Conservation (phyloP, 2,329 filamentous ascomycete species). For the Verticillium longisporum region DNA sequence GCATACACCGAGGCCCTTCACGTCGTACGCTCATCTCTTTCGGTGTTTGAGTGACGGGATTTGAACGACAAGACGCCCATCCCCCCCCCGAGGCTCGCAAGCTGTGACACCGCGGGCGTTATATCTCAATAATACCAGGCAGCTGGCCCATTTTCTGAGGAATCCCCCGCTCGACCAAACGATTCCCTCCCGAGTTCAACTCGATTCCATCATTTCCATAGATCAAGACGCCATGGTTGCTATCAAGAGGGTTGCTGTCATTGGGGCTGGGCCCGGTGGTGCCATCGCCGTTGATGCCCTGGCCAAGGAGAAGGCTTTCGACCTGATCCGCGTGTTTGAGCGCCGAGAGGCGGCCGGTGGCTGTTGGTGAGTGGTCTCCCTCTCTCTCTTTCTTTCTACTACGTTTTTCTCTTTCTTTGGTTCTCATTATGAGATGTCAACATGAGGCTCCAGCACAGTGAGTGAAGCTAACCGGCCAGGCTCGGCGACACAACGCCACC, state of each 20-base stretch:
- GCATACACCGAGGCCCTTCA: not conserved
- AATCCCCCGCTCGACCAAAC: not conserved
- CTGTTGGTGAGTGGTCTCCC: constrained; percentile 42
- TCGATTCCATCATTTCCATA: not conserved
- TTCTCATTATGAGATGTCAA: too few relatives aligned
- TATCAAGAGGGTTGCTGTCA: constrained; percentile 43
- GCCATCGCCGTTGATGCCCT: constrained; percentile 55
- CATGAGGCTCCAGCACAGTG: too few relatives aligned
- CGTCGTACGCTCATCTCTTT: not conserved
- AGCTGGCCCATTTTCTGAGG: not conserved
- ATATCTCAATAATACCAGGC: not conserved
- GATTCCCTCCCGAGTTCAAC: not conserved
- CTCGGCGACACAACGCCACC: constrained; percentile 30
- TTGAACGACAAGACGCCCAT: not conserved
- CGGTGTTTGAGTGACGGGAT: constrained; percentile 2
- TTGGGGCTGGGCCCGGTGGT: constrained; percentile 54
- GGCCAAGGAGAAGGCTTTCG: constrained; percentile 50
- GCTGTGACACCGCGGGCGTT: not conserved
- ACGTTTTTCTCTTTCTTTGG: too few relatives aligned
- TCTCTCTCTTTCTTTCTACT: too few relatives aligned
- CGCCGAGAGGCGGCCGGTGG: constrained; percentile 52
- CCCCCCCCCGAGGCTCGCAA: not conserved
- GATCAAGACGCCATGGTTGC: constrained; percentile 7
- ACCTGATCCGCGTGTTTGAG: constrained; percentile 55
- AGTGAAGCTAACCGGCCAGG: constrained; percentile 22